Percentiles rank a stretch among this genome's conserved stretches.
phyloP scores from a whole-genome alignment of 78 protist species.

The Polysphondylium violaceum region DNA sequence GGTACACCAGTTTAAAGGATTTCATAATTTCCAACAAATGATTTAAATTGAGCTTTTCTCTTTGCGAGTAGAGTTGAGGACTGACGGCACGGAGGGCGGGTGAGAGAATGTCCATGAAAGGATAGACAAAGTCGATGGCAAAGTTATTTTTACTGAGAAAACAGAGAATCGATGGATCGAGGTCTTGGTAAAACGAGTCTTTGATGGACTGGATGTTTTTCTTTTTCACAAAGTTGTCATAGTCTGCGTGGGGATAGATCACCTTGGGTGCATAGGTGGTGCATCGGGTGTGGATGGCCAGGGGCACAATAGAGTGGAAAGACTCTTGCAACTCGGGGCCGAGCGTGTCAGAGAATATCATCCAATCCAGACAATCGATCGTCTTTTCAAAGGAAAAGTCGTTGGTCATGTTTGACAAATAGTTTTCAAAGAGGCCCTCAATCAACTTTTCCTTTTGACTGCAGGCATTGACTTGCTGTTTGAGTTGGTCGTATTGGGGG shows the following conservation, averaged over 20 bases:
- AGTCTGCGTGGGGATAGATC: conserved; percentile 19
- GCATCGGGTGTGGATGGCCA: conserved; percentile 61
- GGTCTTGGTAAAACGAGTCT: conserved; percentile 35
- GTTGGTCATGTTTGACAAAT: conserved; percentile 13
- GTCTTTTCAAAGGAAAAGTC: conserved; percentile 37
- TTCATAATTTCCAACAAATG: conserved; percentile 40
- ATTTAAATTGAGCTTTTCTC: conserved; percentile 36
- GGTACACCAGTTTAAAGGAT: conserved; percentile 16
- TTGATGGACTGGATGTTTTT: background rate
- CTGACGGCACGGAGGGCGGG: conserved; percentile 31
- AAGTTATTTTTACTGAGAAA: background rate
- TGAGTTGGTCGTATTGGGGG: background rate
- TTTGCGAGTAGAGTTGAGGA: conserved; percentile 28
- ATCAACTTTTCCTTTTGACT: conserved; percentile 41
- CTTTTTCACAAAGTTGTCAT: conserved; percentile 12
- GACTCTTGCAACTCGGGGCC: conserved; percentile 37
- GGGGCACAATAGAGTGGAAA: conserved; percentile 29
- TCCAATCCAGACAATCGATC: conserved; percentile 58
- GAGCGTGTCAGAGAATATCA: conserved; percentile 21
- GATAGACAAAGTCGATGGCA: conserved; percentile 32
- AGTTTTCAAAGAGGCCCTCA: conserved; percentile 64
- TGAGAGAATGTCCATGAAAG: conserved; percentile 49
- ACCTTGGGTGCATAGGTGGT: conserved; percentile 32
- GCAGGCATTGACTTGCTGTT: background rate
- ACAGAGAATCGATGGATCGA: background rate